phyloP scores from a whole-genome alignment of 2,329 filamentous ascomycete genomes.

The Stromatinia cepivora region DNA sequence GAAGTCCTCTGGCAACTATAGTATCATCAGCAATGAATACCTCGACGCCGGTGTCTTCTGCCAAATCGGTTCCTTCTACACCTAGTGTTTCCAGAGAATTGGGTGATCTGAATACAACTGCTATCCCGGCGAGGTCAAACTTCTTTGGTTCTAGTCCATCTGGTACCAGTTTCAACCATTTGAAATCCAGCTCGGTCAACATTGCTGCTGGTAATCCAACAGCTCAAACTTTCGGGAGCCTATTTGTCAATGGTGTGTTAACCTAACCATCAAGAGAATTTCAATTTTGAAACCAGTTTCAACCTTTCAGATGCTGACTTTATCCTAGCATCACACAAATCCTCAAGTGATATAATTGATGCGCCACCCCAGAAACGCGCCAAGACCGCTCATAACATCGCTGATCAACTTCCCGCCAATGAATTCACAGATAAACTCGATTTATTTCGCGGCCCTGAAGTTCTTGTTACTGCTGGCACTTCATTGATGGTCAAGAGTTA shows the following conservation, averaged over 20 bases:
- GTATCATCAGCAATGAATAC: background rate
- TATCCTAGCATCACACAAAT: background rate
- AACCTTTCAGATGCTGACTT: background rate
- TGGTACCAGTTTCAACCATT: background rate
- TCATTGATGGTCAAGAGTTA: background rate
- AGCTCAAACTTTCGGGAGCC: no score
- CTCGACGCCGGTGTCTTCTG: background rate
- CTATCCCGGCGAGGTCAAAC: background rate
- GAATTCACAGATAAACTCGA: background rate
- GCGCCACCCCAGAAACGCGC: background rate
- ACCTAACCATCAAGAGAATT: no score
- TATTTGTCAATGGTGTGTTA: background rate
- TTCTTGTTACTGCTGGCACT: constrained; percentile 9
- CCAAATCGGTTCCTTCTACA: background rate
- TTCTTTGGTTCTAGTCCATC: background rate
- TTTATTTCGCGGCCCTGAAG: constrained; percentile 19
- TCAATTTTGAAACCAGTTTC: background rate
- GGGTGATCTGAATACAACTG: background rate
- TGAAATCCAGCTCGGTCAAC: background rate
- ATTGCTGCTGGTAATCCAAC: background rate
- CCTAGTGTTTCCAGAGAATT: background rate
- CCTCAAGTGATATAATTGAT: background rate
- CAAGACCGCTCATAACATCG: background rate
- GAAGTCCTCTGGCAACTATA: background rate
- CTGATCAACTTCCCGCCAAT: background rate